Conservation (phyloP, 1,284 basidiomycete genomes). For the Farysia itapuensis region DNA sequence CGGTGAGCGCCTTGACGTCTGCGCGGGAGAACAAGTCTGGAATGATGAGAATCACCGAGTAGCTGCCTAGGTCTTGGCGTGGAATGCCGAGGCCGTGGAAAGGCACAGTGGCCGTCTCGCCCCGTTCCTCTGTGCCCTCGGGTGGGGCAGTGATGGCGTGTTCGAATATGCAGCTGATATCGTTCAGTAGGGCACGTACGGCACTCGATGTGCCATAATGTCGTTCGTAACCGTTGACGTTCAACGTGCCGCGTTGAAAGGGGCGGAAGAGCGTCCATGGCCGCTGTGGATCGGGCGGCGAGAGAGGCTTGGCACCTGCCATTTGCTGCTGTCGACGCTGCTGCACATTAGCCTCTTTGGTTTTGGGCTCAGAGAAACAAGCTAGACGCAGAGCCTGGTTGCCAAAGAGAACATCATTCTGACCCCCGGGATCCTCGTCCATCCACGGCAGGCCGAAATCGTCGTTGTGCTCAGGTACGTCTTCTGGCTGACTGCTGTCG, state of each 20-base stretch:
- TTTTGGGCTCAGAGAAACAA: slow-evolving; percentile 40
- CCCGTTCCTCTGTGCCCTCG: slow-evolving; percentile 25
- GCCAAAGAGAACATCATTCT: slow-evolving; percentile 47
- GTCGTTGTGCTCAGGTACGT: slow-evolving; percentile 56
- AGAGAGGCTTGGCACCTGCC: slow-evolving; percentile 17
- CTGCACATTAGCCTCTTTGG: slow-evolving; percentile 25
- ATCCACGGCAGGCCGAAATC: slow-evolving; percentile 55
- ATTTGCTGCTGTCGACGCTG: slow-evolving; percentile 19
- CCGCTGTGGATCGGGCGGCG: slow-evolving; percentile 11
- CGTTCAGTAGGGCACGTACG: slow-evolving; percentile 45
- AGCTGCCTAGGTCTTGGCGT: slow-evolving; percentile 51
- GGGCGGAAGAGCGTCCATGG: slow-evolving; percentile 56
- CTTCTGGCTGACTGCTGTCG: slow-evolving; percentile 43
- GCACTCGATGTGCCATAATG: slow-evolving; percentile 48
- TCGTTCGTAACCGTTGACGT: slow-evolving; percentile 47
- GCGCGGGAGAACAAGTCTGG: slow-evolving; percentile 86
- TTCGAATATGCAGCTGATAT: slow-evolving; percentile 46
- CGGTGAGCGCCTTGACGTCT: slow-evolving; percentile 78
- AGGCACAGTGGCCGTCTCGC: slow-evolving; percentile 18
- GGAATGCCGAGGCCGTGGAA: slow-evolving; percentile 53
- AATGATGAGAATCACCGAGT: slow-evolving; percentile 83
- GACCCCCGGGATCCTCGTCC: slow-evolving; percentile 19
- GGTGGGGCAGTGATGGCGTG: slow-evolving; percentile 51
- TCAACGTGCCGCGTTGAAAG: slow-evolving; percentile 46
- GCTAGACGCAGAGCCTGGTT: slow-evolving; percentile 53